These are phyloP conservation scores for Starmera dryadoides DNA, from an alignment of 805 yeast genomes.

Conservation along the genomic window DNA sequence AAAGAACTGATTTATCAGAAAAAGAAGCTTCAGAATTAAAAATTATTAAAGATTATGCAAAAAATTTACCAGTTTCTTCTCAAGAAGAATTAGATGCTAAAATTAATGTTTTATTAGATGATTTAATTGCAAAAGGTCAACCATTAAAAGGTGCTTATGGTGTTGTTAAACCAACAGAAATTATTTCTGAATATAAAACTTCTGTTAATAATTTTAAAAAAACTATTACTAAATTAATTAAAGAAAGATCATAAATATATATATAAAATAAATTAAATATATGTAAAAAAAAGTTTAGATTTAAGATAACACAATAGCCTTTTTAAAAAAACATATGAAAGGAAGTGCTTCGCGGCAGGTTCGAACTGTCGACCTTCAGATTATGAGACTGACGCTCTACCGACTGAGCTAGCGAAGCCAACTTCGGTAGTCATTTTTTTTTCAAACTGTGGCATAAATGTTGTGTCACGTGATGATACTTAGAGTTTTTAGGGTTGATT, in stretches of 20 bases:
- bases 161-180: conserved; percentile 84
- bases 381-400: conserved; percentile 54
- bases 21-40: conserved; percentile 40
- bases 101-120: conserved; percentile 20
- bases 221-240: conserved; percentile 22
- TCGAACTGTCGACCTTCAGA: conserved; percentile 52
- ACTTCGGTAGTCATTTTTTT: background rate
- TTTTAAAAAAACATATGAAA: too few relatives aligned
- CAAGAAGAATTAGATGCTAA: conserved; percentile 33
- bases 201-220: conserved; percentile 23
- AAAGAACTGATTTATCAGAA: conserved; percentile 46
- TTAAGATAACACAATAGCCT: too few relatives aligned
- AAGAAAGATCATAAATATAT: conserved; percentile 7
- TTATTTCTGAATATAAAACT: conserved; percentile 30
- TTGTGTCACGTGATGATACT: too few relatives aligned
- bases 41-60: conserved; percentile 32
- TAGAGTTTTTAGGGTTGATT: too few relatives aligned
- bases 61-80: conserved; percentile 39
- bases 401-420: conserved; percentile 49
- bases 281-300: too few relatives aligned
- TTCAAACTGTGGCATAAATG: too few relatives aligned
- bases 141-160: conserved; percentile 79
- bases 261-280: too few relatives aligned
- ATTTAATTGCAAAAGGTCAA: conserved; percentile 15
- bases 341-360: conserved; percentile 42